phyloP scores from a whole-genome alignment of 2,329 filamentous ascomycete genomes.

The Gaeumannomyces sp. region DNA sequence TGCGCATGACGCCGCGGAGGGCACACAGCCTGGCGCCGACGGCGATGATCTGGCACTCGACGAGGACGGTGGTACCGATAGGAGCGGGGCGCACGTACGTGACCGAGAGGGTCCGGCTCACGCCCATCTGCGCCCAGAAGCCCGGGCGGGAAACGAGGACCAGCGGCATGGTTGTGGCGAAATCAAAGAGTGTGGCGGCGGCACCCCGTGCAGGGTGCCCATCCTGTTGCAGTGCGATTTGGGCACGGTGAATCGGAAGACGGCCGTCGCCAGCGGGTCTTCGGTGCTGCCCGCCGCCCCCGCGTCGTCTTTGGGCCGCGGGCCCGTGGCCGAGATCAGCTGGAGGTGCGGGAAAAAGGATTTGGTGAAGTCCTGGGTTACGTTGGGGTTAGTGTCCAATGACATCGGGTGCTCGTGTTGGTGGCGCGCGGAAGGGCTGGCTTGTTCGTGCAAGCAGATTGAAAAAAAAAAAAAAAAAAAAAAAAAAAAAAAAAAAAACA shows the following conservation, averaged over 20 bases:
- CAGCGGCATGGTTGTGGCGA: constrained; percentile 54
- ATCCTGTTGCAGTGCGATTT: constrained; percentile 46
- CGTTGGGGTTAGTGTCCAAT: neutral
- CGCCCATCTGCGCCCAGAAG: constrained; percentile 56
- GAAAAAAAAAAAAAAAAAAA: no score
- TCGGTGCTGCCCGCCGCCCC: constrained; percentile 8
- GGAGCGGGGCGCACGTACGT: constrained; percentile 61
- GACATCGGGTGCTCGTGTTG: no score
- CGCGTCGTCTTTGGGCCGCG: constrained; percentile 12
- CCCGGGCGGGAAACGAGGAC: constrained; percentile 50
- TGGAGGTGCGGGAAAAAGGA: constrained; percentile 34
- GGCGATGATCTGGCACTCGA: constrained; percentile 54
- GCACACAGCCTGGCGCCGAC: constrained; percentile 48
- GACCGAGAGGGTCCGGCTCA: constrained; percentile 58
- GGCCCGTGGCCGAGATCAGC: constrained; percentile 29
- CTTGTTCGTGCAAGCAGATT: no score
- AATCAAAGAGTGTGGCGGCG: constrained; percentile 61
- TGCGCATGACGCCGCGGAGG: constrained; percentile 48
- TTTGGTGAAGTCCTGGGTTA: constrained; percentile 32
- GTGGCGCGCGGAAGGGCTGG: no score
- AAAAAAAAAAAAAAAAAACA: no score
- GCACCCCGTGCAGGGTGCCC: constrained; percentile 57
- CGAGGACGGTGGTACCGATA: constrained; percentile 39
- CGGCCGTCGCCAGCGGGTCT: constrained; percentile 1
- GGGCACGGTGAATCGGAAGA: constrained; percentile 42